Base-by-base conservation (phyloP, 2,329 filamentous ascomycete species). In the Neophaeococcomyces aloes region DNA sequence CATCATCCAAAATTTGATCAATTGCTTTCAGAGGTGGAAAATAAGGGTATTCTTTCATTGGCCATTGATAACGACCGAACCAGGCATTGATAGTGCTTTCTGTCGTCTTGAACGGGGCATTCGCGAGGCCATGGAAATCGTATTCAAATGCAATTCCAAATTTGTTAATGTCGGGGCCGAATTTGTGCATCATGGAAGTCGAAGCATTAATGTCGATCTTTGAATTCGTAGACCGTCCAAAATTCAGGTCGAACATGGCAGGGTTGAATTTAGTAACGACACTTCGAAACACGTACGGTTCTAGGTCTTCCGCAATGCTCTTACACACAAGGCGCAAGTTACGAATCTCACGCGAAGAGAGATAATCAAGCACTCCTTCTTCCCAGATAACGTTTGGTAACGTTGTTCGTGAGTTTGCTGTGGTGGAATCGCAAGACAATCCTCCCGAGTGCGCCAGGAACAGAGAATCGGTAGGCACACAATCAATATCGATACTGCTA, bases 61-160 rank as follows among this genome's bases (percentile, higher is more conserved):
- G 79, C 79, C 79, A 83, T 38, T 73, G 68, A 53, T 81, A 83
- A 4, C 69, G 65, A 3, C 79, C 79, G 73, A 78, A 82, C 52
- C 78, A 80, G 29, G 74, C 67, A 3, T 68, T 64, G 23, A 77
- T 62, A 18, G 67, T 65, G 49, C 77, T 67, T 27, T 77, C 74
- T 5, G 68, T 62, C 4, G 65, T 64, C 53, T 82, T 81, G n/a
- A 67, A 53, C 1, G 74, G 75, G 6, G 78, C 76, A 18, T 65
- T 56, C 3, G 61, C 56, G 4, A 73, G 60, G 4, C 64, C 62
- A 17, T 62, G 48, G 50, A 46, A 21, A 44, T 75, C 71, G n/a
- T 83, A 68, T 54, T 84, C 80, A 48, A 84, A 77, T 18, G 77
- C 78, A 56, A 86, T 73, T 4, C 78, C 81, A 54, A 81, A 83